Evolutionary conservation across 306 rosid species (phyloP).

Genomic region (Lathyrus oleraceus): DNA sequence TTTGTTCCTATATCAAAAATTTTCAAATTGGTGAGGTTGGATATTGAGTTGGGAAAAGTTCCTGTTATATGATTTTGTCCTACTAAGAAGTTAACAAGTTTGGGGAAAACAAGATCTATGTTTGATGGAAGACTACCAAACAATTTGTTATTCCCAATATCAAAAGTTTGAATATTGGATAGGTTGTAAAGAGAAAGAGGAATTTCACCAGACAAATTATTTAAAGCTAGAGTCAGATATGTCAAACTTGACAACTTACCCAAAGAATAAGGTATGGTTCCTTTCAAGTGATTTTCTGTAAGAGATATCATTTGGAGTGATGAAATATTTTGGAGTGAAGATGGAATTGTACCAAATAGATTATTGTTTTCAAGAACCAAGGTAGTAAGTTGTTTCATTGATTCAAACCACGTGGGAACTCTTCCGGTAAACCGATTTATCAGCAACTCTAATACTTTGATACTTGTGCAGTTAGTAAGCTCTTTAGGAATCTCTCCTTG

Average conservation of each 20-base stretch:
- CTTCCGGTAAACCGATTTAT: constrained; percentile 5
- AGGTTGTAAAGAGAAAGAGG: constrained; percentile 37
- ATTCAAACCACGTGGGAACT: constrained; percentile 34
- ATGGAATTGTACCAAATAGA: constrained; percentile 33
- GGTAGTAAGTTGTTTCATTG: not conserved
- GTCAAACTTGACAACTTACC: constrained; percentile 30
- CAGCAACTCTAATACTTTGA: not conserved
- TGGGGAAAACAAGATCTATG: constrained; percentile 26
- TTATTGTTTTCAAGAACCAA: not conserved
- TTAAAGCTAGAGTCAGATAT: fast-evolving
- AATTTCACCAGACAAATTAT: constrained; percentile 29
- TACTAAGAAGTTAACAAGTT: not conserved
- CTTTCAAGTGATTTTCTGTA: constrained; percentile 18
- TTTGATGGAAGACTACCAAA: constrained; percentile 26
- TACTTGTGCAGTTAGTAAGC: constrained; percentile 21
- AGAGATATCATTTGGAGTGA: not conserved
- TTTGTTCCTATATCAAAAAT: not conserved
- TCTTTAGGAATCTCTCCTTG: constrained; percentile 23
- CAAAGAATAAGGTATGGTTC: constrained; percentile 27
- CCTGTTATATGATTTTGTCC: constrained; percentile 9
- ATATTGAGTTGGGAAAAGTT: constrained; percentile 20
- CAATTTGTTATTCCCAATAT: not conserved
- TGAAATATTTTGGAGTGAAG: constrained; percentile 35
- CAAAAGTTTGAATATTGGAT: not conserved
- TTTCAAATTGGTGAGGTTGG: constrained; percentile 22